Base-by-base conservation (phyloP, 1,139 yeast species). In the Blastobotrys capitulatus region DNA sequence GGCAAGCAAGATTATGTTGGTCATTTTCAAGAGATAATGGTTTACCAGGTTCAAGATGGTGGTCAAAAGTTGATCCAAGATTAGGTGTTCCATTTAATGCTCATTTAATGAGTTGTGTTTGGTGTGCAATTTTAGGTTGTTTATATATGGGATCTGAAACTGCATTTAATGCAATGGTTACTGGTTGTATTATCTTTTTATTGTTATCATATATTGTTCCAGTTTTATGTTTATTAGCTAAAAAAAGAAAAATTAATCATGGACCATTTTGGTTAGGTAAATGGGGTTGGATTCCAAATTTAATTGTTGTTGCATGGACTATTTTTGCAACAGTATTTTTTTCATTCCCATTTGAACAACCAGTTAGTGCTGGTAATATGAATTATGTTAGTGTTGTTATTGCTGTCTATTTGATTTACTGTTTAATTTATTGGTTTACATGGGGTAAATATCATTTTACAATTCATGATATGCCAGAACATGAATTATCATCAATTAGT, bases 11-110 rank as follows among this genome's bases (percentile, higher is more conserved):
- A 1, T 87, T 92, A 1, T 84, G 94, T 6, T 79, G 95, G 72
- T 79, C 87, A 12, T 84, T 89, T 1, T 86, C 95, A 47, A 77
- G 95, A 68, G 95, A 87, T 64, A 86, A 85, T 39, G 95, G 92
- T 0, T 69, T 87, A 50, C 95, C 95, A 10, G 54, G 50, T 38
- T 49, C 50, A 51, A 71, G 76, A 12, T 65, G 76, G 39, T 84
- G 89, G 86, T 75, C 82, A 6, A 76, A 77, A 57, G 88, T 86
- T 39, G 83, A 82, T 54, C 72, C 80, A 2, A 79, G 77, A 52
- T 73, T 73, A 49, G 72, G 70, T 7, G 83, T 86, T 18, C 96
- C 95, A 1, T 80, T 78, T 58, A 82, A 84, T 64, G 87, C 95
- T 0, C 73, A 86, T 42, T 66, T 82, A 47, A 70, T 86, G 13